Evolutionary conservation across 148 eudicot genomes (phyloP).

Genomic region (Dianthus caryophyllus): DNA sequence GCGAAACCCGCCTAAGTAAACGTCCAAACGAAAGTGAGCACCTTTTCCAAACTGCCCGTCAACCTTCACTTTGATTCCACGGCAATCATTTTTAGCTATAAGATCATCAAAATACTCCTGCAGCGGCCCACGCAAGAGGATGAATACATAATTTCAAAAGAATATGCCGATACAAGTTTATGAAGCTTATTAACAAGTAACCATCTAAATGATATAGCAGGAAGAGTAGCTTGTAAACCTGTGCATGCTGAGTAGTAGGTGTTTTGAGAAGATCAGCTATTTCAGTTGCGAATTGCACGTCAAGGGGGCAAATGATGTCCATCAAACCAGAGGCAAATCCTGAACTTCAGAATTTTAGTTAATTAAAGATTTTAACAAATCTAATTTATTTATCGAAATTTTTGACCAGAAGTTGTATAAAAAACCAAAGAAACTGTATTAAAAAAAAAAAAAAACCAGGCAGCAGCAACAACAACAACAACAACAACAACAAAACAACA

Average conservation of each 20-base stretch:
- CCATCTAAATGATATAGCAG: not conserved
- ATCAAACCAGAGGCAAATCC: too few relatives aligned
- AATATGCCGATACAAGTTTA: not conserved
- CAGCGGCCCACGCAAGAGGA: not conserved
- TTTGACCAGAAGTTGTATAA: too few relatives aligned
- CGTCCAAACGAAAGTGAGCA: too few relatives aligned
- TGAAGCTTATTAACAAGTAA: not conserved
- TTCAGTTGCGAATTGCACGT: slow-evolving; percentile 39
- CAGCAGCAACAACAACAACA: too few relatives aligned
- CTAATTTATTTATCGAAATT: too few relatives aligned
- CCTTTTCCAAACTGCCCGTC: slow-evolving; percentile 58
- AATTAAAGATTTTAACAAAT: too few relatives aligned
- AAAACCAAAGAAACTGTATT: too few relatives aligned
- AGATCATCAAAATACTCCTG: slow-evolving; percentile 72
- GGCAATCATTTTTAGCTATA: slow-evolving; percentile 33
- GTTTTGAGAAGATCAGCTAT: slow-evolving; percentile 56
- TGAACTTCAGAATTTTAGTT: too few relatives aligned
- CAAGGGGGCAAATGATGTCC: slow-evolving; percentile 36
- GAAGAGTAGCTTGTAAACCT: slow-evolving; percentile 25
- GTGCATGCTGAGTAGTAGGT: slow-evolving; percentile 37
- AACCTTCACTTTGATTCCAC: slow-evolving; percentile 40
- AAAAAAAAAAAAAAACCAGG: too few relatives aligned
- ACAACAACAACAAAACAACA: too few relatives aligned
- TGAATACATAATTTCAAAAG: not conserved
- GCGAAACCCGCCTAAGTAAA: too few relatives aligned